Percentiles rank a stretch among this genome's conserved stretches.
These are phyloP conservation scores for Gracilaria gracilis DNA, from an alignment of 23 red algal species.

Conservation along the genomic window DNA sequence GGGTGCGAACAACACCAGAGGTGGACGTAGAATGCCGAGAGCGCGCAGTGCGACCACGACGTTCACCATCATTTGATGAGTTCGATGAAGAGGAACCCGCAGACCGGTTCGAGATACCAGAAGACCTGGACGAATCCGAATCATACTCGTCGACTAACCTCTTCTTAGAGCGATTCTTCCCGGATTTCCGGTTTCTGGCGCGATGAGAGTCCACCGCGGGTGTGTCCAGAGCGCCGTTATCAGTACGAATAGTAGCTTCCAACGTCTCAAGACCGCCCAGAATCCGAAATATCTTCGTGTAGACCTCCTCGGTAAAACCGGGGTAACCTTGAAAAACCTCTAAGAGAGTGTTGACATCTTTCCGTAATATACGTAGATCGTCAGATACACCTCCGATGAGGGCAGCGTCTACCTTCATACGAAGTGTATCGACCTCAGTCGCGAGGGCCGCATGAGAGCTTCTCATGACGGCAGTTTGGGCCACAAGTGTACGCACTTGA, in stretches of 20 bases:
- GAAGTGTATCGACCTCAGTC: slow-evolving; percentile 10
- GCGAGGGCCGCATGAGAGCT: not conserved
- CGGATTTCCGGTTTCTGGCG: not conserved
- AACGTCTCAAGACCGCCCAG: not conserved
- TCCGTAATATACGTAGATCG: slow-evolving; percentile 10
- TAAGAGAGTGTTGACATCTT: not conserved
- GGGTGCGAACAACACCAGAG: not conserved
- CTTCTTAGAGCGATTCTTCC: slow-evolving; percentile 15
- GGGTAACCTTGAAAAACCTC: slow-evolving; percentile 4
- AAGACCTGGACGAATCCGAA: not conserved
- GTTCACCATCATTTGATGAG: not conserved
- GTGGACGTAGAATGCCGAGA: not conserved
- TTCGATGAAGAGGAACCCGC: not conserved
- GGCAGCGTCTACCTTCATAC: not conserved
- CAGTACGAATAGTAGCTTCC: too few relatives aligned
- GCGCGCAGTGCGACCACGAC: not conserved
- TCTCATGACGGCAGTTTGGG: not conserved
- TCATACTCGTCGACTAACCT: not conserved
- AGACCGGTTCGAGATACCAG: not conserved
- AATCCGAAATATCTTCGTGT: not conserved
- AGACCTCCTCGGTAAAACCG: not conserved
- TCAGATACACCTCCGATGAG: slow-evolving; percentile 10
- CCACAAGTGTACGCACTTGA: not conserved
- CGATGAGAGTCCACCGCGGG: not conserved
- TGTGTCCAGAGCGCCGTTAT: not conserved